Evolutionary conservation across 177 flowering plant genomes (phyloP).

Genomic region (Vitis hybrid): DNA sequence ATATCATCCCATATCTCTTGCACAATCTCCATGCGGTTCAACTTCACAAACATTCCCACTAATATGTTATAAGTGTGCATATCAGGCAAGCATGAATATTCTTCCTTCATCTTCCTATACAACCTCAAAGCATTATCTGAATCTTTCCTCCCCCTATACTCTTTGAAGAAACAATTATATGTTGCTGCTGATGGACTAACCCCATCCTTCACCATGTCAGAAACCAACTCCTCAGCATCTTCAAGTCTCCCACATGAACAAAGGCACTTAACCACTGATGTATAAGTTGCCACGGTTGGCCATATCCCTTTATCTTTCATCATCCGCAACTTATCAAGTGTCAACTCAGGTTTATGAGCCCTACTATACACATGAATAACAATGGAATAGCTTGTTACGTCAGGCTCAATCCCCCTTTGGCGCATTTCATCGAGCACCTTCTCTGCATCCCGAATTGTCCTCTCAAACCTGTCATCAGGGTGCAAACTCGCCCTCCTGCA

Average conservation of each 20-base stretch:
- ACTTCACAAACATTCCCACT: slow-evolving; percentile 56
- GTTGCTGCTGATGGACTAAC: slow-evolving; percentile 69
- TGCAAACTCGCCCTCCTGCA: slow-evolving; percentile 81
- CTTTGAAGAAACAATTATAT: slow-evolving; percentile 91
- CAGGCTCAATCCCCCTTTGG: slow-evolving; percentile 81
- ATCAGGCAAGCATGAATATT: slow-evolving; percentile 37
- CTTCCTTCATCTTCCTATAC: slow-evolving; percentile 72
- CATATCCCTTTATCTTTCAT: slow-evolving; percentile 79
- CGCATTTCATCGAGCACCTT: slow-evolving; percentile 84
- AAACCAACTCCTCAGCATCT: slow-evolving; percentile 71
- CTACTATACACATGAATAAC: slow-evolving; percentile 89
- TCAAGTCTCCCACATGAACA: slow-evolving; percentile 81
- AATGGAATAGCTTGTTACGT: slow-evolving; percentile 83
- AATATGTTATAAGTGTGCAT: slow-evolving; percentile 71
- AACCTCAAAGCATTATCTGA: slow-evolving; percentile 64
- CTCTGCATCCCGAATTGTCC: slow-evolving; percentile 61
- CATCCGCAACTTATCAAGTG: slow-evolving; percentile 57
- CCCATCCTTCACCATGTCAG: slow-evolving; percentile 69
- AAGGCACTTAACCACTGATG: slow-evolving; percentile 85
- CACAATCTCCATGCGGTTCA: slow-evolving; percentile 53
- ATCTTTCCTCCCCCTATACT: slow-evolving; percentile 77
- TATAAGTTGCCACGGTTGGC: slow-evolving; percentile 73
- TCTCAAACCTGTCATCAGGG: slow-evolving; percentile 70
- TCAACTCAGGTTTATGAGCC: slow-evolving; percentile 77
- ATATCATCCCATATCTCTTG: slow-evolving; percentile 80